phyloP scores from a whole-genome alignment of 495 filamentous ascomycete genomes.

The Aspergillus avenaceus region DNA sequence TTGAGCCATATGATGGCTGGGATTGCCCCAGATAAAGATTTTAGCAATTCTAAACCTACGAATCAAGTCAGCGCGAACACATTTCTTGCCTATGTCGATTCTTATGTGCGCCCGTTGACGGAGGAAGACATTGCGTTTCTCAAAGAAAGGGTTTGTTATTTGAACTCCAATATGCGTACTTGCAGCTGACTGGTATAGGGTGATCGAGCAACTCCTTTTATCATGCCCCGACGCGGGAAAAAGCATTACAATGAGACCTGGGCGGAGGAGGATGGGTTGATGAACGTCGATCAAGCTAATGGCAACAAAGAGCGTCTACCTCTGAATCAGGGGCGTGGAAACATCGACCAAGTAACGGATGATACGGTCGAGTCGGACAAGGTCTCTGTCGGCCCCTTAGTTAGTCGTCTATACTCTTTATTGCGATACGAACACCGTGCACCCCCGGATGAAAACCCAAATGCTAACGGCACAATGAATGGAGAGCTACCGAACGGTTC shows the following conservation, averaged over 20 bases:
- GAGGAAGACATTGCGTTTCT: slow-evolving; percentile 96
- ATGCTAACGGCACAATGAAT: slow-evolving; percentile 50
- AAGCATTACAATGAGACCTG: slow-evolving; percentile 83
- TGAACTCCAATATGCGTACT: neutral
- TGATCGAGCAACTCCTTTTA: slow-evolving; percentile 75
- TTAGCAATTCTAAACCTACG: slow-evolving; percentile 85
- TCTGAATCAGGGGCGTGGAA: slow-evolving; percentile 78
- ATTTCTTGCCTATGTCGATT: slow-evolving; percentile 83
- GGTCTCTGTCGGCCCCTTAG: slow-evolving; percentile 80
- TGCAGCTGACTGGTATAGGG: slow-evolving; percentile 45
- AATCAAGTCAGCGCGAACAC: slow-evolving; percentile 91
- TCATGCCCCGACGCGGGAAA: slow-evolving; percentile 82
- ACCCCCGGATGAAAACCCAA: slow-evolving; percentile 51
- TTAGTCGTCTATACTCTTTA: slow-evolving; percentile 76
- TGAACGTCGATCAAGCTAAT: slow-evolving; percentile 59
- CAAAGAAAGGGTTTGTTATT: slow-evolving; percentile 61
- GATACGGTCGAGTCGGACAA: slow-evolving; percentile 81
- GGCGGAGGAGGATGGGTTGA: slow-evolving; percentile 84
- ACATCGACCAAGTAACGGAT: slow-evolving; percentile 79
- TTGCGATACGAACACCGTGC: slow-evolving; percentile 78
- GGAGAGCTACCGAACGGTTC: slow-evolving; percentile 45
- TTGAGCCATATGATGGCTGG: slow-evolving; percentile 82
- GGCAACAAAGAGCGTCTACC: slow-evolving; percentile 60
- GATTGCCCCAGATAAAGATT: slow-evolving; percentile 86
- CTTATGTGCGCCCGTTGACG: slow-evolving; percentile 82